Evolutionary conservation across 176 grass and related monocot species (phyloP).

Genomic region (Canna indica): DNA sequence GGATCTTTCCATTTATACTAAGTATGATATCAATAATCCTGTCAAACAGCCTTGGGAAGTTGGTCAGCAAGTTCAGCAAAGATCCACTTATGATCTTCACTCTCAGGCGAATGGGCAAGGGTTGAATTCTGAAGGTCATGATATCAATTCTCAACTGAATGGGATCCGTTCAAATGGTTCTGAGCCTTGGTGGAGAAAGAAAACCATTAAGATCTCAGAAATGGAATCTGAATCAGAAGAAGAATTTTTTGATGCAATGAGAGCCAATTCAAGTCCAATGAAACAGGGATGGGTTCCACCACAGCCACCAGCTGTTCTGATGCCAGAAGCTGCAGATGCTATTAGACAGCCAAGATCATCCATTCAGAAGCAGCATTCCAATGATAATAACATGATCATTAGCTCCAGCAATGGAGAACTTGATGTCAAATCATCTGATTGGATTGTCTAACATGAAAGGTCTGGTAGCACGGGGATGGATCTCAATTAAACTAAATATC

Average conservation of each 20-base stretch:
- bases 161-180: neutral
- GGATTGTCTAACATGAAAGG: neutral
- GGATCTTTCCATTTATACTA: neutral
- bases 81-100: neutral
- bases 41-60: conserved; percentile 14
- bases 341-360: neutral
- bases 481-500: neutral
- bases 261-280: neutral
- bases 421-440: neutral
- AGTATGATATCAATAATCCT: neutral
- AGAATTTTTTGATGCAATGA: neutral
- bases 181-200: neutral
- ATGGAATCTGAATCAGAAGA: neutral
- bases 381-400: neutral
- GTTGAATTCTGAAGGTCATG: neutral
- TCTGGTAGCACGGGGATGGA: neutral
- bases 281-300: neutral
- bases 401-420: neutral
- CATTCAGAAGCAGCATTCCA: neutral
- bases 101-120: neutral
- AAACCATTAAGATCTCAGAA: neutral
- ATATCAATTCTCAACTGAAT: neutral
- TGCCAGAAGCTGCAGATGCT: conserved; percentile 10
- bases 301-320: neutral
- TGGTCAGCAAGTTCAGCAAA: neutral